These are phyloP conservation scores for Claviceps fusiformis DNA, from an alignment of 2,329 filamentous ascomycete genomes.

Conservation along the genomic window DNA sequence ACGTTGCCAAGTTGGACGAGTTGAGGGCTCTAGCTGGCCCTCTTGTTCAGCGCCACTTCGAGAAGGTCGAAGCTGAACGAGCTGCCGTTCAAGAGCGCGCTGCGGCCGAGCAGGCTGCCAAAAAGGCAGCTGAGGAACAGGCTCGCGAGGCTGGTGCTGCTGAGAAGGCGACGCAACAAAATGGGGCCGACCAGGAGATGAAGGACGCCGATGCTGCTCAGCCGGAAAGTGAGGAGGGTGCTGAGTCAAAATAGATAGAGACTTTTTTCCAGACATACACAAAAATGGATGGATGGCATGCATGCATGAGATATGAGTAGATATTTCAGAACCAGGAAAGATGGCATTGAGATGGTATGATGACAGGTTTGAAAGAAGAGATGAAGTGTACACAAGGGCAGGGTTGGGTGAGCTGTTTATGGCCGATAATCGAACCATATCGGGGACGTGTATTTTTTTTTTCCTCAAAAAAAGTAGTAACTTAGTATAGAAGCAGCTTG, in stretches of 20 bases:
- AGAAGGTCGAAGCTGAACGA: slow-evolving; percentile 82
- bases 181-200: slow-evolving; percentile 47
- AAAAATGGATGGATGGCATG: background rate
- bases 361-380: background rate
- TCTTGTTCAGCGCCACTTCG: slow-evolving; percentile 86
- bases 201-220: slow-evolving; percentile 43
- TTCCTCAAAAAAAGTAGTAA: background rate
- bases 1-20: slow-evolving; percentile 91
- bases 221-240: slow-evolving; percentile 34
- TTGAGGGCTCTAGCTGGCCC: slow-evolving; percentile 83
- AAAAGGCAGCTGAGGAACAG: slow-evolving; percentile 49
- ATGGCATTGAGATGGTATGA: background rate
- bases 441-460: background rate
- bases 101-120: slow-evolving; percentile 66
- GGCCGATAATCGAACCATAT: background rate
- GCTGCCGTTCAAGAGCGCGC: slow-evolving; percentile 62
- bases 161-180: slow-evolving; percentile 34
- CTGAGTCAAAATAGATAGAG: slow-evolving; percentile 21
- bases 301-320: slow-evolving; percentile 9
- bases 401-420: background rate
- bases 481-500: background rate
- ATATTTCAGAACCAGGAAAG: background rate
- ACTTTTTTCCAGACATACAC: background rate
- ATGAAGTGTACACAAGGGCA: background rate
- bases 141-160: slow-evolving; percentile 38